Base-by-base conservation (phyloP, 2,329 filamentous ascomycete genomes). In the Epichloe amarillans region DNA sequence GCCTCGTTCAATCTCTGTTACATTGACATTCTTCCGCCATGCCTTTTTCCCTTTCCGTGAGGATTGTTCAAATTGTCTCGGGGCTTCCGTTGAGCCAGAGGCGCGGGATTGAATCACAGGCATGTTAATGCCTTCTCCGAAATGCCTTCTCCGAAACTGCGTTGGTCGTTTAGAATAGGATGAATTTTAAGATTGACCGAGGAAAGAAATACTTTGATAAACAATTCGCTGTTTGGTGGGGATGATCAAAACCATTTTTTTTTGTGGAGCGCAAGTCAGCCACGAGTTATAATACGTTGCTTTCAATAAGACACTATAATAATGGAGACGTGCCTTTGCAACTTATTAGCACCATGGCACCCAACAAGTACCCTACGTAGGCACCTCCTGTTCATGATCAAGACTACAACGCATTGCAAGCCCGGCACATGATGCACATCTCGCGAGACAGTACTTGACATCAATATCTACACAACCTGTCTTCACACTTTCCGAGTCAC, bases 11-110 rank as follows among this genome's bases (percentile, higher is more conserved):
- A 98, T 80, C 55, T 95, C 84, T 30, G 87, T 84, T 55, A 97
- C 80, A 69, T 98, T 88, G 67, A 98, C 88, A 71, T 98, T 95
- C 69, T 97, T 98, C 64, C 93, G 80, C 93, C 93, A 98, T 35
- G 93, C 91, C 72, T 95, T 97, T 71, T 97, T 97, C 61, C 94
- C 93, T 67, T 98, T 98, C 64, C 93, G 79, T 5, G 91, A 97
- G 26, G 89, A 81, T 68, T 98, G 93, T 56, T 80, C 89, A 69
- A 84, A 82, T 58, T 94, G 88, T 55, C 83, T 81, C 11, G 89
- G 90, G 17, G 87, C 84, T 37, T 75, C 69, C 12, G 70, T 68
- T 37, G 76, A 69, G 53, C 70, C 75, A 40, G 72, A 66, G 10
- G 57, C 57, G 46, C 67, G 68, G 46, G 71, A 68, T 57, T 70